Conservation (phyloP, 805 yeast species). For the Spathaspora sp. region DNA sequence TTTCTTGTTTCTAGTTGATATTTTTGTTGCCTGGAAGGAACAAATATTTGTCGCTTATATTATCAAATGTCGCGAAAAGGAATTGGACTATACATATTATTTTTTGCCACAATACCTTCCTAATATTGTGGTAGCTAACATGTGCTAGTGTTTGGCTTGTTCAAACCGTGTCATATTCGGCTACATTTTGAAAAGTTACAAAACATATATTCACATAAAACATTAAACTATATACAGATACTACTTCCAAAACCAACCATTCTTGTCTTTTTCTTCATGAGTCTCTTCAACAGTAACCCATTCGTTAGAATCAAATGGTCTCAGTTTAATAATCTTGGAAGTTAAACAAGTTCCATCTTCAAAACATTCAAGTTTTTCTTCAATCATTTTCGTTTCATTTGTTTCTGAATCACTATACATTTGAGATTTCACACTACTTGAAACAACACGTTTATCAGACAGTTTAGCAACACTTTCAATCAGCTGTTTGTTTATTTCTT, state of each 20-base stretch:
- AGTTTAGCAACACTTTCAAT: neutral
- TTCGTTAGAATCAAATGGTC: slow-evolving; percentile 28
- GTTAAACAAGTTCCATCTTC: slow-evolving; percentile 35
- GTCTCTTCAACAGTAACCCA: slow-evolving; percentile 31
- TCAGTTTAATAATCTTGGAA: slow-evolving; percentile 25
- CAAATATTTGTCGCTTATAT: no score
- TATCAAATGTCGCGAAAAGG: no score
- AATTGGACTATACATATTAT: no score
- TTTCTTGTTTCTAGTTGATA: neutral
- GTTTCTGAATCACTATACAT: slow-evolving; percentile 22
- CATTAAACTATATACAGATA: neutral
- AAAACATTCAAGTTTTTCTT: slow-evolving; percentile 29
- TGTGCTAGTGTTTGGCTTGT: no score
- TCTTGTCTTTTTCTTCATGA: slow-evolving; percentile 4
- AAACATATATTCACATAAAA: neutral
- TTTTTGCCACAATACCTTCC: no score
- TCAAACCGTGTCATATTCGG: no score
- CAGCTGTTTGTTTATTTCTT: neutral
- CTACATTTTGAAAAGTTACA: neutral
- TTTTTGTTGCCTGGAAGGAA: neutral
- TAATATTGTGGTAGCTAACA: no score
- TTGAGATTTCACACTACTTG: slow-evolving; percentile 23
- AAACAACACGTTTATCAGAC: slow-evolving; percentile 15
- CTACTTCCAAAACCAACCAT: slow-evolving; percentile 13
- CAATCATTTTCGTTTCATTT: slow-evolving; percentile 26